Conservation (phyloP, 2,329 filamentous ascomycete species). For the Cercospora sesami region DNA sequence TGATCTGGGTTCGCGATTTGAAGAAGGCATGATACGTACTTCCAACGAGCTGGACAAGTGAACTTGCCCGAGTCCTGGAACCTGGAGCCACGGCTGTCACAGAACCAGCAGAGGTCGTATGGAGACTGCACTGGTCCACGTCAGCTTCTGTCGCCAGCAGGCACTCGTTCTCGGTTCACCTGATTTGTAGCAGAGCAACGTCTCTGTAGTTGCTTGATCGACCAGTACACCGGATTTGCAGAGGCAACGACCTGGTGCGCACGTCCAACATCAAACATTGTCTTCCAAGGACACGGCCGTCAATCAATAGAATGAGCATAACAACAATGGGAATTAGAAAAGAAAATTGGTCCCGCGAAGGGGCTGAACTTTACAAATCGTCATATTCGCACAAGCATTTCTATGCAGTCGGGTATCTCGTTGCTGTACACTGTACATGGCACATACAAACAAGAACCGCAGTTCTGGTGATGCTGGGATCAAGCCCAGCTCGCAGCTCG, state of each 20-base stretch:
- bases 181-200: background rate
- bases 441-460: background rate
- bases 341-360: background rate
- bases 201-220: background rate
- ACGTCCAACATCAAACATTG: background rate
- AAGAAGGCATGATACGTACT: background rate
- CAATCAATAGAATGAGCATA: background rate
- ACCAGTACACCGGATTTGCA: background rate
- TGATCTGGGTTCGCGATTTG: background rate
- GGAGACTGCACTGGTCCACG: background rate
- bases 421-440: background rate
- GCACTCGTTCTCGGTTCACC: background rate
- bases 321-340: background rate
- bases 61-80: background rate
- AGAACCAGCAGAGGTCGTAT: background rate
- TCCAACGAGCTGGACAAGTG: background rate
- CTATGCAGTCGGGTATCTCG: slow-evolving; percentile 1
- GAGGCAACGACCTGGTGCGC: background rate
- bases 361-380: background rate
- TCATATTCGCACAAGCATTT: background rate
- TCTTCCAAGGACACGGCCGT: background rate
- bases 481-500: background rate
- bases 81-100: background rate
- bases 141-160: background rate
- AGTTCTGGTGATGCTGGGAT: background rate